Conservation (phyloP, 1,139 yeast genomes). For the Pneumocystis carinii region DNA sequence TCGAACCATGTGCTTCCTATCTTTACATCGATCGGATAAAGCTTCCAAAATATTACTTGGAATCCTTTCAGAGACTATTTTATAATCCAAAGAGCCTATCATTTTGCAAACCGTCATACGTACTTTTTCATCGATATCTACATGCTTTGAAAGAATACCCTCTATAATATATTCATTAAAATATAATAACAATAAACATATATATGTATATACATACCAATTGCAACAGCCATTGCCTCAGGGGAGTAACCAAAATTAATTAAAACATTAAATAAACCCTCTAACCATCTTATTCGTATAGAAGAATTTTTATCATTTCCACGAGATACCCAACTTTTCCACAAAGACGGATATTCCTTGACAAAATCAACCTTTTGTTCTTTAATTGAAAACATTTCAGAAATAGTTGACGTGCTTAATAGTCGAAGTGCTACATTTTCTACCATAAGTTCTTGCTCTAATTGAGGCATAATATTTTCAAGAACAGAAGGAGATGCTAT, state of each 20-base stretch:
- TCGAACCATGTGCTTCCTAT: slow-evolving; percentile 53
- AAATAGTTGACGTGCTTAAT: slow-evolving; percentile 61
- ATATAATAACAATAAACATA: neutral
- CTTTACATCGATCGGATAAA: slow-evolving; percentile 51
- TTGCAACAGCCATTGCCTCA: neutral
- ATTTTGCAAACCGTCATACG: slow-evolving; percentile 46
- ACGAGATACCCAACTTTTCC: slow-evolving; percentile 61
- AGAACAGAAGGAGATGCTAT: slow-evolving; percentile 59
- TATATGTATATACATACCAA: neutral
- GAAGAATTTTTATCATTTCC: slow-evolving; percentile 50
- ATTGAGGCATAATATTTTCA: slow-evolving; percentile 58
- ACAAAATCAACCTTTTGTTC: slow-evolving; percentile 42
- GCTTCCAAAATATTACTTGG: slow-evolving; percentile 38
- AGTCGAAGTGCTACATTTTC: slow-evolving; percentile 50
- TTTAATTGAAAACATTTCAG: slow-evolving; percentile 42
- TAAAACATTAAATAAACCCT: slow-evolving; percentile 29
- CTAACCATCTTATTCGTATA: slow-evolving; percentile 61
- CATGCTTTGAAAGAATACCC: slow-evolving; percentile 51
- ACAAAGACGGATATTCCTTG: slow-evolving; percentile 44
- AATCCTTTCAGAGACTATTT: slow-evolving; percentile 22
- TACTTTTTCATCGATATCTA: slow-evolving; percentile 65
- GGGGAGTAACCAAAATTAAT: neutral
- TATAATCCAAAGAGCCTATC: slow-evolving; percentile 26
- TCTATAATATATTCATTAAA: slow-evolving; percentile 35
- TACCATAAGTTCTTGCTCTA: slow-evolving; percentile 61